Base-by-base conservation (phyloP, 768 basidiomycete species). In the Pisolithus sp. region DNA sequence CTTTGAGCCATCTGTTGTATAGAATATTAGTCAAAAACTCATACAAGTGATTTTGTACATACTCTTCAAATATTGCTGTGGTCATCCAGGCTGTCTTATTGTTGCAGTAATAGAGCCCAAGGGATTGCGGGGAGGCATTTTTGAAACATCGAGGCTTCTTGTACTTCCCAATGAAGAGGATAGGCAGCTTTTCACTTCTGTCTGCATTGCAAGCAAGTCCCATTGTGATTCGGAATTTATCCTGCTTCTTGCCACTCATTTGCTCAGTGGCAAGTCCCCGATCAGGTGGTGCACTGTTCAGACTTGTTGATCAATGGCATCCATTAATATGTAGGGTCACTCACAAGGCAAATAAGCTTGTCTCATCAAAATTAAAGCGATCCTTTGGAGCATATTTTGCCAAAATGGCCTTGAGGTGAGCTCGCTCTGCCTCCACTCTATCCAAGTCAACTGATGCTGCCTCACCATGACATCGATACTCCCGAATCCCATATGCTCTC, bases 1-100 rank as follows among this genome's bases (percentile, higher is more conserved):
- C 38, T 42, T 58, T 61, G 46, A 70, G 53, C 53, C 59, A 68
- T 47, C 64, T 66, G 40, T 15, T 31, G 15, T 15, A 17, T 42
- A 30, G 26, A 26, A 26, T 26, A 17, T 51, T 17, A 24, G 30
- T 26, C 37, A 4, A 38, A 18, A 34, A 31, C 8, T 42, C 26
- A 30, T 49, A 20, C 24, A 34, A 13, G 40, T 40, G 2, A 6
- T 20, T 17, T 12, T 6, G 18, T 26, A 61, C 64, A 43, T 40
- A 73, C 63, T 71, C 68, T 51, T 71, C 56, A 52, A 67, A 74
- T 1, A 71, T 46, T 5, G 51, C 53, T n/a, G 54, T 23, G 39
- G 62, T 73, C 73, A 74, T 73, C 71, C 72, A 73, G 5, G 69
- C 66, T 49, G 12, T 43, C 12, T 43, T 43, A 23, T 43, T 43